Evolutionary conservation across 2,329 filamentous ascomycete genomes (phyloP).

Genomic region (Pseudogymnoascus sp.): DNA sequence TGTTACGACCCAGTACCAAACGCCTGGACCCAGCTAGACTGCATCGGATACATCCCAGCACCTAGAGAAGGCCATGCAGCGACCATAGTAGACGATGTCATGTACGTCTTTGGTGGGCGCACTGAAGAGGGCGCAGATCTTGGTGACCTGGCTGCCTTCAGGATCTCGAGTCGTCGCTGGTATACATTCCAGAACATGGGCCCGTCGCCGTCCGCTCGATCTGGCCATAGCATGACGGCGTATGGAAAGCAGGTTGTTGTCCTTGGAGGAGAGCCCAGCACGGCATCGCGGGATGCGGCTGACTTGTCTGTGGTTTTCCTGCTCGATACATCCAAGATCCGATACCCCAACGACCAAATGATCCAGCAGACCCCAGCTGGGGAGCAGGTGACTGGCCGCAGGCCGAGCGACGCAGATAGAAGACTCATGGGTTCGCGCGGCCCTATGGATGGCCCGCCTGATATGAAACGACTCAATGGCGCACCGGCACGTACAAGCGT

Average conservation of each 20-base stretch:
- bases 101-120: slow-evolving; percentile 97
- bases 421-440: slow-evolving; percentile 23
- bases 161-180: slow-evolving; percentile 79
- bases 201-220: slow-evolving; percentile 83
- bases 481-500: slow-evolving; percentile 34
- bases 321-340: slow-evolving; percentile 89
- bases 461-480: slow-evolving; percentile 41
- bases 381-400: slow-evolving; percentile 31
- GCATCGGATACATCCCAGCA: slow-evolving; percentile 93
- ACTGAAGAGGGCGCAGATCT: slow-evolving; percentile 89
- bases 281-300: slow-evolving; percentile 67
- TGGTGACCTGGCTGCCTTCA: slow-evolving; percentile 83
- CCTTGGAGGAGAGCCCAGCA: slow-evolving; percentile 88
- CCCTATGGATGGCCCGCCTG: slow-evolving; percentile 24
- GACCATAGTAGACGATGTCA: slow-evolving; percentile 89
- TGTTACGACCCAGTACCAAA: slow-evolving; percentile 81
- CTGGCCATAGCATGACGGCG: slow-evolving; percentile 95
- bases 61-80: slow-evolving; percentile 92
- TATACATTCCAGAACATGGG: slow-evolving; percentile 99
- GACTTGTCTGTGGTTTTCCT: slow-evolving; percentile 87
- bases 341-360: slow-evolving; percentile 74
- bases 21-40: slow-evolving; percentile 81
- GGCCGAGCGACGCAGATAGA: slow-evolving; percentile 38
- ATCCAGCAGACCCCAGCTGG: slow-evolving; percentile 30
- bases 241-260: slow-evolving; percentile 90